A percentile compares a stretch with the other conserved stretches of the same genome.
Conservation (phyloP, 1,284 basidiomycete species). For the Rhodotorula glutinis region DNA sequence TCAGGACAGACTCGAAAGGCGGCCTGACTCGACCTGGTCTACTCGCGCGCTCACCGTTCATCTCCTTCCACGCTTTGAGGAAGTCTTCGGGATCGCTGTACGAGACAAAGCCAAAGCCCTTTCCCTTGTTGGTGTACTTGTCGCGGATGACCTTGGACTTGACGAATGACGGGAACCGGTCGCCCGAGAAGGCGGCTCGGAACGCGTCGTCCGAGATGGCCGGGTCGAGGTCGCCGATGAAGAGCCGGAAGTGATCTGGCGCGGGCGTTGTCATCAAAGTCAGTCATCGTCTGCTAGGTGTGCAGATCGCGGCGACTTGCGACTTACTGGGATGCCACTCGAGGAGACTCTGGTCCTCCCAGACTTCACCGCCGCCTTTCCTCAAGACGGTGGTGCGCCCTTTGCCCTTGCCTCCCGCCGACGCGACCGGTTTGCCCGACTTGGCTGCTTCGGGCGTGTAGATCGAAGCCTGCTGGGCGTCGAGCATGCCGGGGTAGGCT, state of each 20-base stretch:
- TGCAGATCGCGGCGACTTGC: not conserved
- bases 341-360: conserved; percentile 95
- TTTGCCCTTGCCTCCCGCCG: conserved; percentile 70
- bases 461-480: conserved; percentile 39
- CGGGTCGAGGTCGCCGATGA: conserved; percentile 96
- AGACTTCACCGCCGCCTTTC: conserved; percentile 90
- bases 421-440: conserved; percentile 1
- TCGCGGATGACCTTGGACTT: conserved; percentile 95
- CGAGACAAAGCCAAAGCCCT: conserved; percentile 88
- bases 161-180: conserved; percentile 82
- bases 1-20: too few species aligned
- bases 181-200: conserved; percentile 50
- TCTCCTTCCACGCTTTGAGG: conserved; percentile 97
- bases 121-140: conserved; percentile 71
- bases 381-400: conserved; percentile 90
- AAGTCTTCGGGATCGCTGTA: conserved; percentile 99
- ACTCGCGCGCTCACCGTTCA: conserved; percentile 72
- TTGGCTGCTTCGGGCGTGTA: conserved; percentile 42
- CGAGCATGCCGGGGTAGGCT: conserved; percentile 20
- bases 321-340: conserved; percentile 95
- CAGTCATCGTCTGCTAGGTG: conserved; percentile 7
- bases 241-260: conserved; percentile 92
- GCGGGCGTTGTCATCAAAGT: conserved; percentile 19
- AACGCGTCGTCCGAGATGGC: conserved; percentile 98
- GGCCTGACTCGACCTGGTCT: not conserved